A percentile compares a stretch with the other conserved stretches of the same genome.
Evolutionary conservation across 2,329 filamentous ascomycete genomes (phyloP).

Genomic region (Arthrobotrys musiformis): DNA sequence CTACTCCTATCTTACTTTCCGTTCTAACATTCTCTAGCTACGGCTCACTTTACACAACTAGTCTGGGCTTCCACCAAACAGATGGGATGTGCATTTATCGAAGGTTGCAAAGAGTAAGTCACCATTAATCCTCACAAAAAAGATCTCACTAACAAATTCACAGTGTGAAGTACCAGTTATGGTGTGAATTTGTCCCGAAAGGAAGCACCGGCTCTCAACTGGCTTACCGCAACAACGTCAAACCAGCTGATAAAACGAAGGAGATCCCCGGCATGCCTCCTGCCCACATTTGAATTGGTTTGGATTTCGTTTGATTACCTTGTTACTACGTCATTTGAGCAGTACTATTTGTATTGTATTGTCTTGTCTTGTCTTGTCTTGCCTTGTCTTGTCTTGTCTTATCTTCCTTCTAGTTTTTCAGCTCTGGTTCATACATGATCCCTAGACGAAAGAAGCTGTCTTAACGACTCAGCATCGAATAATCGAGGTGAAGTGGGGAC

Average conservation of each 20-base stretch:
- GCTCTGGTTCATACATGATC: too few species aligned
- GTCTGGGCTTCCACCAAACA: constrained; percentile 22
- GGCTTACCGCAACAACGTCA: constrained; percentile 25
- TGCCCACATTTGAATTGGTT: neutral
- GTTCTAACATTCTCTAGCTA: constrained; percentile 3
- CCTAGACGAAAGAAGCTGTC: too few species aligned
- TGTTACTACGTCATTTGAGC: too few species aligned
- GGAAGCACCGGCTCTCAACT: constrained; percentile 21
- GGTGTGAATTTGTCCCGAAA: constrained; percentile 27
- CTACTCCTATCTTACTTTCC: neutral
- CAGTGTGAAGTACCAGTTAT: constrained; percentile 20
- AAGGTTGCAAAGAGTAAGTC: constrained; percentile 28
- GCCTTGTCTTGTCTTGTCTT: too few species aligned
- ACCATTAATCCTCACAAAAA: too few species aligned
- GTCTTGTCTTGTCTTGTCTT: too few species aligned
- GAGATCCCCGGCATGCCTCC: neutral
- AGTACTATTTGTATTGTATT: too few species aligned
- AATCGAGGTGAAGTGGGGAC: too few species aligned
- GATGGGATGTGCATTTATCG: constrained; percentile 20
- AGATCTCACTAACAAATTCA: too few species aligned
- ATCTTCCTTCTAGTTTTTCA: too few species aligned
- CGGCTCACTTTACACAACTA: constrained; percentile 24
- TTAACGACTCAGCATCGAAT: too few species aligned
- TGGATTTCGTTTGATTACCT: neutral
- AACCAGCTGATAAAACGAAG: neutral